These are phyloP conservation scores for Pilobolus umbonatus DNA, from an alignment of 192 early-diverging fungal species.

Conservation along the genomic window DNA sequence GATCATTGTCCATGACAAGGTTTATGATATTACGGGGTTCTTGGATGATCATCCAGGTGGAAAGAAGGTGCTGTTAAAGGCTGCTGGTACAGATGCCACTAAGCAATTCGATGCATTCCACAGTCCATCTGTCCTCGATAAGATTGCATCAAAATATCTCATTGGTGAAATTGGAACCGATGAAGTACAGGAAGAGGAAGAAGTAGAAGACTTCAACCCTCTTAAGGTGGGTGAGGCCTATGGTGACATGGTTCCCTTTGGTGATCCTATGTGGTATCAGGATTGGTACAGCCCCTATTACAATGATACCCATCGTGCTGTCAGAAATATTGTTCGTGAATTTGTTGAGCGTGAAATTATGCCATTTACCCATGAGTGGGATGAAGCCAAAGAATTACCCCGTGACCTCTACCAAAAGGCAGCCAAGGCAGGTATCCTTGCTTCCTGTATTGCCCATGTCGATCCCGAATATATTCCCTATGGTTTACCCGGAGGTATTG, in stretches of 20 bases:
- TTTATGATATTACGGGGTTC: conserved; percentile 71
- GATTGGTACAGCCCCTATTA: conserved; percentile 66
- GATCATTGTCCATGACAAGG: conserved; percentile 70
- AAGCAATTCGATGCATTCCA: conserved; percentile 89
- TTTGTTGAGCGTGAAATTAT: conserved; percentile 80
- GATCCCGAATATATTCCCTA: conserved; percentile 31
- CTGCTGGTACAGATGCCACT: conserved; percentile 73
- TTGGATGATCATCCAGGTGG: conserved; percentile 56
- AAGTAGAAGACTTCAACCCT: conserved; percentile 43
- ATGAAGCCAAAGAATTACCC: conserved; percentile 75
- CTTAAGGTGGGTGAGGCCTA: conserved; percentile 37
- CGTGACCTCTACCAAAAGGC: conserved; percentile 66
- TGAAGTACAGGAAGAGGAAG: conserved; percentile 24
- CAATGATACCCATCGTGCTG: conserved; percentile 61
- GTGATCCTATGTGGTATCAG: conserved; percentile 71
- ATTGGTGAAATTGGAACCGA: conserved; percentile 60
- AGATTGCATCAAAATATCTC: conserved; percentile 56
- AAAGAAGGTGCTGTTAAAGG: conserved; percentile 72
- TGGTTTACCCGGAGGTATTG: conserved; percentile 43
- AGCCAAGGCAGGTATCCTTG: conserved; percentile 65
- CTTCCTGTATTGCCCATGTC: conserved; percentile 48
- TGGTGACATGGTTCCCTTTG: conserved; percentile 75
- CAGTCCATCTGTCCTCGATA: conserved; percentile 57
- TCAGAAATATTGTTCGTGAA: conserved; percentile 53
- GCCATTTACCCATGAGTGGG: conserved; percentile 72